Conservation (phyloP, 2,329 filamentous ascomycete genomes). For the Canariomyces notabilis region DNA sequence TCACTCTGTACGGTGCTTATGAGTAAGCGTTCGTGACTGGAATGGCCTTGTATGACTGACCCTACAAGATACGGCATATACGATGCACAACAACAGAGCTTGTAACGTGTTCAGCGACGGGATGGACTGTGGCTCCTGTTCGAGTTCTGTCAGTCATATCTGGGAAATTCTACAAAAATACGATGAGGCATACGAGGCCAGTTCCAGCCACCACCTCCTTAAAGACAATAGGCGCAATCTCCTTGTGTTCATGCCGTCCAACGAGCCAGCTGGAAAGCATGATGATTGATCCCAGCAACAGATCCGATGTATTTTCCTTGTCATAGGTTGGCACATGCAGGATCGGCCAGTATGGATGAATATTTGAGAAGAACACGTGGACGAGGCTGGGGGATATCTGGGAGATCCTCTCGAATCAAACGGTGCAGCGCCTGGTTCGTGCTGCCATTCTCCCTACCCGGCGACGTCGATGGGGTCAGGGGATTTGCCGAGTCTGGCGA, state of each 20-base stretch:
- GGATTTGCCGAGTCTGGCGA: too few relatives aligned
- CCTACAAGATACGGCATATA: slow-evolving; percentile 7
- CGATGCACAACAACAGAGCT: slow-evolving; percentile 8
- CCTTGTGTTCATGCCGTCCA: neutral
- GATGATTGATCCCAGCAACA: slow-evolving; percentile 8
- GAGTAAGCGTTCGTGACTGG: too few relatives aligned
- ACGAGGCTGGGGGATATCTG: neutral
- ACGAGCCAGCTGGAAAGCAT: slow-evolving; percentile 10
- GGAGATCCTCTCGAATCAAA: neutral
- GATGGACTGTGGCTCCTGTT: slow-evolving; percentile 1
- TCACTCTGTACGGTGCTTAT: slow-evolving; percentile 1
- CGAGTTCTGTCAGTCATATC: neutral
- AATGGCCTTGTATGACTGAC: too few relatives aligned
- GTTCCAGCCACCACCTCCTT: slow-evolving; percentile 2
- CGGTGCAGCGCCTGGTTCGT: neutral
- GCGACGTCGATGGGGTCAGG: neutral
- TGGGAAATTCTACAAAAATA: neutral
- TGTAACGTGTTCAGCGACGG: slow-evolving; percentile 12
- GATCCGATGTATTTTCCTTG: neutral
- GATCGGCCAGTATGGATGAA: slow-evolving; percentile 13
- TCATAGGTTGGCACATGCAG: slow-evolving; percentile 12
- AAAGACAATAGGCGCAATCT: slow-evolving; percentile 5
- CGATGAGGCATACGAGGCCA: neutral
- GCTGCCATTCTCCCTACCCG: neutral
- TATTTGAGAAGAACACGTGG: slow-evolving; percentile 4